These are phyloP conservation scores for Globisporangium mamillatum DNA, from an alignment of 352 stramenopile genomes.

Conservation along the genomic window DNA sequence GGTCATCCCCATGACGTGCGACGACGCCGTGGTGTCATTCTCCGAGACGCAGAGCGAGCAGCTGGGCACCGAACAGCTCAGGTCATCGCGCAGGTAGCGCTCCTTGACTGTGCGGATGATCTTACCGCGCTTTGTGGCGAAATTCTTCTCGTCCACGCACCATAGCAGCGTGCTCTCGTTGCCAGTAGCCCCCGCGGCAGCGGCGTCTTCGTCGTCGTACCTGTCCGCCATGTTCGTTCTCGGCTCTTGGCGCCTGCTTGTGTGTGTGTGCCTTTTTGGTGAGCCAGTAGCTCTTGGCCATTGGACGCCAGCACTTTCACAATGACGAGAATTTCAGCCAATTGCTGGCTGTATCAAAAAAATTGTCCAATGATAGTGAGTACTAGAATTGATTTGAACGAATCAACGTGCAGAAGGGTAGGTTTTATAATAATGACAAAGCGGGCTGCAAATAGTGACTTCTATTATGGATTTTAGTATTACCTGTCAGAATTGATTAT, in stretches of 20 bases:
- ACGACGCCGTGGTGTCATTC: slow-evolving; percentile 49
- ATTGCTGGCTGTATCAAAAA: not conserved
- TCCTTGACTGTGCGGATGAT: slow-evolving; percentile 83
- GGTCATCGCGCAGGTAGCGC: slow-evolving; percentile 87
- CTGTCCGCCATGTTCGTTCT: not conserved
- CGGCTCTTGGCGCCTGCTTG: not conserved
- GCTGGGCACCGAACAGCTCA: slow-evolving; percentile 66
- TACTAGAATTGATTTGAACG: not conserved
- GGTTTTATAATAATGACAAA: not conserved
- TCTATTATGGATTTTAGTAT: not conserved
- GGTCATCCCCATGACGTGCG: slow-evolving; percentile 50
- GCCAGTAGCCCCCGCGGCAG: not conserved
- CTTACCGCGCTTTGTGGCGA: slow-evolving; percentile 75
- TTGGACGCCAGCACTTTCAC: not conserved
- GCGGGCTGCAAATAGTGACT: not conserved
- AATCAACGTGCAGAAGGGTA: not conserved
- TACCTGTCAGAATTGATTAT: not conserved
- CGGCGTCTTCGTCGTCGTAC: not conserved
- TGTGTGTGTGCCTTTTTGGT: not conserved
- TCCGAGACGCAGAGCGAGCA: slow-evolving; percentile 63
- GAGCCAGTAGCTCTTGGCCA: not conserved
- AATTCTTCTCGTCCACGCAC: slow-evolving; percentile 74
- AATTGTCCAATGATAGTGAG: not conserved
- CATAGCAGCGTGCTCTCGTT: slow-evolving; percentile 50
- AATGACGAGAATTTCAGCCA: not conserved